Evolutionary conservation across 1,284 basidiomycete genomes (phyloP), one percentile per base, ranked within the genome.

Genomic region (Apiotrichum akiyoshidainum): DNA sequence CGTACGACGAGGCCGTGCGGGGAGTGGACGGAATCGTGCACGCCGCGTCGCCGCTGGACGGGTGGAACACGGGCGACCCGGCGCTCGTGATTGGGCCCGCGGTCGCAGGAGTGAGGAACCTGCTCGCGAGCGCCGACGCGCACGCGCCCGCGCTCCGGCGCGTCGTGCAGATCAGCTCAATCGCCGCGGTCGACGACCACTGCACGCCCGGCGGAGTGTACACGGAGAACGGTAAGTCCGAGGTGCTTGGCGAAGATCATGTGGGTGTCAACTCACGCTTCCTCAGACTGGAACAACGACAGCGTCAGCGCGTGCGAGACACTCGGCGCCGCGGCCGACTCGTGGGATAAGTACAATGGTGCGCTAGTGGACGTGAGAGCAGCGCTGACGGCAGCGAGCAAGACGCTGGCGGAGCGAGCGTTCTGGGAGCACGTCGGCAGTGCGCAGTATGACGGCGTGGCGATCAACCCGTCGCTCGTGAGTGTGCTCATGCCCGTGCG

Each of bases 381-480:
- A 11, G 33, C 5, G 2, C 31, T 34, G 35, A 46, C 31, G 13
- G 35, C 17, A 47, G 69, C 71, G 2, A 68, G 65, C 47, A 90
- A 90, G 78, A 84, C 83, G 9, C 76, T 89, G 1, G 87, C 88
- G 2, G 88, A 91, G 69, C 21, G n/a, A 0, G 53, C 53, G 17
- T 55, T 55, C 46, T 55, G 46, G 53, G n/a, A 48, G 39, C 85
- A 85, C 57, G 76, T 83, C 54, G 78, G 84, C 53, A 77, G 83
- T 55, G 74, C 69, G 4, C 71, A 68, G 0, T 87, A 82, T 81
- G 84, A 86, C 60, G 68, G 86, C 37, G 80, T 79, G 12, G 77
- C 79, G 0, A 75, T 87, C 58, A 81, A 82, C 68, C 85, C 86
- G 19, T 74, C 75, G 17, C 61, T 73, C 16, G 84, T 85, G 40